Evolutionary conservation across 106 monocot species (phyloP), one percentile per base, ranked within the genome.

Genomic region (Posidonia australis): DNA sequence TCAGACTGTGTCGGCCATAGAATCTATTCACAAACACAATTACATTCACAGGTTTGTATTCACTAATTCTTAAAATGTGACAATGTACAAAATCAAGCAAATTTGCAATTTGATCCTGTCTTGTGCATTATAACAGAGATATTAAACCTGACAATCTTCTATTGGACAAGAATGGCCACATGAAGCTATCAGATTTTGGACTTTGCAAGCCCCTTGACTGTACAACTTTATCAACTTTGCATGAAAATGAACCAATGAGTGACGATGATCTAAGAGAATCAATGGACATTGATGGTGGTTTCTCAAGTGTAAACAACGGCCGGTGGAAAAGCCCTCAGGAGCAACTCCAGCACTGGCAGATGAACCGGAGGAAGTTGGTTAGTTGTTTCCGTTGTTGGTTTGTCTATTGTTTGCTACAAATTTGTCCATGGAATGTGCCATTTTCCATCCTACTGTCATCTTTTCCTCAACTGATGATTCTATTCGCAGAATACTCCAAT

Each of bases 71-170:
- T 48, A 6, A 3, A 54, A 9, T 42, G 1, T 23, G 23, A 63
- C 16, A 48, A 29, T 62, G 18, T 26, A 46, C 20, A 16, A 13
- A 25, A 22, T 21, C 28, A 18, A 26, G 5, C 13, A 62, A 62
- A 5, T 14, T 60, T 70, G 10, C 25, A 46, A 31, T 48, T 27
- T 47, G 14, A 53, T 60, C 28, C 51, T 45, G 28, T 55, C 13
- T 20, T 0, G n/a, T 67, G 41, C 61, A 54, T 26, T 31, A 78
- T 64, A 67, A 67, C 82, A 96, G 96, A 78, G 96, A 96, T 75
- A 96, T 96, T 66, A 96, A 96, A 65, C 96, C 96, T 46, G 96
- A 96, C 68, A 96, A 96, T 75, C 84, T 96, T 58, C 82, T 96
- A 5, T 63, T 96, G 72, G 96, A 96, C 74, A 96, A 90, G 79